Evolutionary conservation across 2,329 filamentous ascomycete genomes (phyloP).

Genomic region (Colletotrichum gloeosporioides): DNA sequence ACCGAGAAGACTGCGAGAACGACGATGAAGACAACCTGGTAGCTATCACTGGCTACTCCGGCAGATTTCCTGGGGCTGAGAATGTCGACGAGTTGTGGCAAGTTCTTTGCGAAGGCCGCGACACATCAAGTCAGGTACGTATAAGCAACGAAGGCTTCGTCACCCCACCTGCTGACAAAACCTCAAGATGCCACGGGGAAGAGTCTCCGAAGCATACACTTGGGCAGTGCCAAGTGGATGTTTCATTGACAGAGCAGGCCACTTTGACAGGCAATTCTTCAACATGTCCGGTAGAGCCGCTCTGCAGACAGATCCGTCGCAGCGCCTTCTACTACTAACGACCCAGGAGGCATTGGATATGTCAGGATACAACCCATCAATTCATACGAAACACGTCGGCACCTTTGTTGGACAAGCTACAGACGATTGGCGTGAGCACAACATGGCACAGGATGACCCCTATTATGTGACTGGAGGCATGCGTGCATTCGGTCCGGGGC

Average conservation of each 20-base stretch:
- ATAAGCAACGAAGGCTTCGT: not conserved
- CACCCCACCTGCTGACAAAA: not conserved
- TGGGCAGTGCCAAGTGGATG: not conserved
- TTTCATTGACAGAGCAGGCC: not conserved
- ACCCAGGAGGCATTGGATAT: not conserved
- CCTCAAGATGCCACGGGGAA: not conserved
- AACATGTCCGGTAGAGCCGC: not conserved
- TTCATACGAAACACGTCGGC: not conserved
- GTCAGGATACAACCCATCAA: not conserved
- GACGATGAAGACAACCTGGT: not conserved
- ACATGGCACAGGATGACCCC: constrained; percentile 39
- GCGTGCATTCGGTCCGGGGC: constrained; percentile 35
- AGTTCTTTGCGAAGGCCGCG: not conserved
- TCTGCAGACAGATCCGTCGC: not conserved
- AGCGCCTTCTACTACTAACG: not conserved
- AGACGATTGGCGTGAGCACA: constrained; percentile 31
- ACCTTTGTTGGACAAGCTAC: not conserved
- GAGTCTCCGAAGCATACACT: not conserved
- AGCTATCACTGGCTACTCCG: not conserved
- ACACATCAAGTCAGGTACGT: not conserved
- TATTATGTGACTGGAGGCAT: constrained; percentile 42
- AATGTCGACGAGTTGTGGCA: not conserved
- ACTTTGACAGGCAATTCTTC: not conserved
- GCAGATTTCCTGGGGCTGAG: not conserved
- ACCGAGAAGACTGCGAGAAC: not conserved